These are phyloP conservation scores for Daldinia concentrica DNA, from an alignment of 495 filamentous ascomycete genomes.

Conservation along the genomic window DNA sequence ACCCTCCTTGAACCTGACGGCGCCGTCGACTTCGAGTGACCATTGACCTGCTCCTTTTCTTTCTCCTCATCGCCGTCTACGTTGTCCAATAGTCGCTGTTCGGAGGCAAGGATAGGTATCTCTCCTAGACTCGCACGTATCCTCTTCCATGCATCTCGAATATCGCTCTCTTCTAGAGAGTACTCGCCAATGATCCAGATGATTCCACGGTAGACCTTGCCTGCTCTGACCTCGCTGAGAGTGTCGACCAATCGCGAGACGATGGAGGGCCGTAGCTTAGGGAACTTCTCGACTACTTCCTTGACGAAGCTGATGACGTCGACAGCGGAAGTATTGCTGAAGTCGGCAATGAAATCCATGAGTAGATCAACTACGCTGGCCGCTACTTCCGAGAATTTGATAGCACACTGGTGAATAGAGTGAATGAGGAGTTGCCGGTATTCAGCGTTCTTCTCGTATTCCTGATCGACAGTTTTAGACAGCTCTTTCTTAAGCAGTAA, in stretches of 20 bases:
- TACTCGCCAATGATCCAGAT: conserved; percentile 99
- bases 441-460: conserved; percentile 98
- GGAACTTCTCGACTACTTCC: conserved; percentile 99
- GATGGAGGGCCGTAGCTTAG: conserved; percentile 84
- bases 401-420: conserved; percentile 96
- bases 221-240: conserved; percentile 90
- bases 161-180: conserved; percentile 90
- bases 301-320: conserved; percentile 99
- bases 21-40: conserved; percentile 76
- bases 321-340: conserved; percentile 95
- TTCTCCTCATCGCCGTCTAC: conserved; percentile 63
- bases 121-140: conserved; percentile 95
- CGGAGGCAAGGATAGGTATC: conserved; percentile 95
- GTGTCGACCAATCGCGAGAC: conserved; percentile 89
- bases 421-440: conserved; percentile 96
- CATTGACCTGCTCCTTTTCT: conserved; percentile 79
- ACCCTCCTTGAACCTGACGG: conserved; percentile 89
- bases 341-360: conserved; percentile 99
- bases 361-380: conserved; percentile 94
- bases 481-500: conserved; percentile 97
- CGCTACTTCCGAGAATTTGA: conserved; percentile 98
- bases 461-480: conserved; percentile 95
- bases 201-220: conserved; percentile 95
- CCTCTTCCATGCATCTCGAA: conserved; percentile 95
- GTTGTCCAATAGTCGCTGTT: conserved; percentile 87